These are phyloP conservation scores for Leptographium flavum DNA, from an alignment of 2,329 filamentous ascomycete genomes.

Conservation along the genomic window DNA sequence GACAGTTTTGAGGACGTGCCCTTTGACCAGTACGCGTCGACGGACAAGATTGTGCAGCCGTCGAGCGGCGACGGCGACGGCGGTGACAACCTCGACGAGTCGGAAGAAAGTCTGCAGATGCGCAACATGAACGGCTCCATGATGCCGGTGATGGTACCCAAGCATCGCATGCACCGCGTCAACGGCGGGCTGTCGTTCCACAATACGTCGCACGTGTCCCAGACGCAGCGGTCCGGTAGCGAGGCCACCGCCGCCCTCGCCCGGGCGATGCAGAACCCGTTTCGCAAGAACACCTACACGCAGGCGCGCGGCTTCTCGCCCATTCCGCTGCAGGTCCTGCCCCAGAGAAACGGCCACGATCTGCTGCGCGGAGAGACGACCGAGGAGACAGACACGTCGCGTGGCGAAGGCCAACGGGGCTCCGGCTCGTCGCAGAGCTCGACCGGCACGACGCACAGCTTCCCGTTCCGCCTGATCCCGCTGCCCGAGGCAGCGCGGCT, in stretches of 20 bases:
- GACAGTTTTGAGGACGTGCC: constrained; percentile 6
- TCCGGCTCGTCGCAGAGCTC: constrained; percentile 9
- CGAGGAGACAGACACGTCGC: not conserved
- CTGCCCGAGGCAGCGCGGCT: constrained; percentile 18
- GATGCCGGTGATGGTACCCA: constrained; percentile 16
- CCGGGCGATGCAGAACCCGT: constrained; percentile 6
- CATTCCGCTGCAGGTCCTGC: constrained; percentile 1
- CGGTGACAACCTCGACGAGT: not conserved
- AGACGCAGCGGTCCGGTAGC: not conserved
- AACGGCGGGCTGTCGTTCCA: constrained; percentile 15
- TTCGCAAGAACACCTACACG: constrained; percentile 3
- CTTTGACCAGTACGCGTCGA: constrained; percentile 14
- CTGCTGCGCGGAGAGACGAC: not conserved
- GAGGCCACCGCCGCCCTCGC: constrained; percentile 1
- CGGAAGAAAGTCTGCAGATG: constrained; percentile 8
- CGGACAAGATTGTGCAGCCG: constrained; percentile 16
- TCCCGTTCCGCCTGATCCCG: constrained; percentile 18
- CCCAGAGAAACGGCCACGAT: not conserved
- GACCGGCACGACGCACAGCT: constrained; percentile 11
- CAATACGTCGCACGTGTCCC: not conserved
- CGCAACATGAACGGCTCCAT: constrained; percentile 11
- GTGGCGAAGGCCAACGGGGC: not conserved
- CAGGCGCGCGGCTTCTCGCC: constrained; percentile 5
- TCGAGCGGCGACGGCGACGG: constrained; percentile 6
- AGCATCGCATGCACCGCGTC: constrained; percentile 17